Evolutionary conservation across 306 rosid genomes (phyloP), one percentile per base, ranked within the genome.

Genomic region (Dryas drummondii): DNA sequence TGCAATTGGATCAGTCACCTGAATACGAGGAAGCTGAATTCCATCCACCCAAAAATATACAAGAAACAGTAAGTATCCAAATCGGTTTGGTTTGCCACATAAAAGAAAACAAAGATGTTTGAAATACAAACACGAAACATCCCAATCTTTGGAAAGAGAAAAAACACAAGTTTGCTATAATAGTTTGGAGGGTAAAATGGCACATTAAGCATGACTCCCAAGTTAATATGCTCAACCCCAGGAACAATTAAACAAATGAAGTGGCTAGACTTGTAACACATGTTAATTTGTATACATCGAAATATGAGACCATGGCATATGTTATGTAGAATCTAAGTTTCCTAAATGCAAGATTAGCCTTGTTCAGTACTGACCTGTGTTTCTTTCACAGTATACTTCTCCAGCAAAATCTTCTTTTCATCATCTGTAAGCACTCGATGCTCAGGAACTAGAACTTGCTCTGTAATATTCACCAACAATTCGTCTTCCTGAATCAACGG

Each of bases 371-470:
- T 66, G 17, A 89, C 98, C 96, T 94, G 96, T 37, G 88, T 87
- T 76, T 91, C 98, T 72, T 91, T 91, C 15, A 90, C 94, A 0
- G 96, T 94, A 52, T 94, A 94, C 73, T 86, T 87, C 87, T 91
- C 91, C 51, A 94, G 83, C 82, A 94, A 76, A 14, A 97, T 89
- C 82, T 88, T 94, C 84, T 94, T 91, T 78, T 91, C 96, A 22
- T 76, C 67, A 1, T 64, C 87, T 15, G 86, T 72, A 56, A 94
- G 93, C 12, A 90, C 71, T 78, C 79, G 90, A 81, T 94, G 98
- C 83, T 86, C 84, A 1, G 97, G 98, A 47, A 91, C 92, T 71
- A 87, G 91, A 50, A 74, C 91, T 26, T 91, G 96, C 40, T 79
- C 87, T 67, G 83, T 91, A 5, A 94, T 80, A 81, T 94, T 94